Percentiles rank a stretch among this genome's conserved stretches.
These are phyloP conservation scores for Coemansia sp. DNA, from an alignment of 192 early-diverging fungal genomes.

Conservation along the genomic window DNA sequence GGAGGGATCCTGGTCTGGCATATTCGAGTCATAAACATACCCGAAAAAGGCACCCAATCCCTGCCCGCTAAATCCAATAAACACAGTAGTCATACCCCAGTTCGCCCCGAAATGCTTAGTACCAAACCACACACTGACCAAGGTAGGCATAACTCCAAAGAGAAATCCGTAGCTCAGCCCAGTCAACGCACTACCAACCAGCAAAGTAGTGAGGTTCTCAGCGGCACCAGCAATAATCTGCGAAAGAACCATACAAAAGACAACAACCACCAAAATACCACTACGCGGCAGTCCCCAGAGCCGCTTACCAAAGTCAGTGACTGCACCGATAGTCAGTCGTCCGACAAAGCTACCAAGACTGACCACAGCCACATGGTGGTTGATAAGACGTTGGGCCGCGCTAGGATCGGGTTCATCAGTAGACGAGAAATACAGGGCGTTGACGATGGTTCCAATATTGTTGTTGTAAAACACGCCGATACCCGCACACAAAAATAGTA, in stretches of 20 bases:
- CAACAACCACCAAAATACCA: constrained; percentile 41
- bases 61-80: constrained; percentile 62
- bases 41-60: constrained; percentile 62
- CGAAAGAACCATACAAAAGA: constrained; percentile 27
- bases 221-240: constrained; percentile 39
- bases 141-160: constrained; percentile 50
- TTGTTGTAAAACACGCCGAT: constrained; percentile 57
- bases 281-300: constrained; percentile 44
- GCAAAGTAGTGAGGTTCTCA: constrained; percentile 17
- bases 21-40: constrained; percentile 56
- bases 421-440: constrained; percentile 52
- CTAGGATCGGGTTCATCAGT: constrained; percentile 18
- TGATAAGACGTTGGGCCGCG: constrained; percentile 51
- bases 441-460: constrained; percentile 54
- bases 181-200: constrained; percentile 43
- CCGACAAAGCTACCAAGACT: constrained; percentile 50
- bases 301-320: constrained; percentile 46
- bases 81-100: constrained; percentile 57
- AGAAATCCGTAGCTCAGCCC: constrained; percentile 51
- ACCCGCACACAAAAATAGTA: constrained; percentile 50
- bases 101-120: constrained; percentile 52
- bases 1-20: constrained; percentile 50
- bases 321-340: constrained; percentile 41
- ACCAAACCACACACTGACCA: constrained; percentile 56
- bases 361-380: constrained; percentile 49